These are phyloP conservation scores for Hyphopichia buzzinii DNA, from an alignment of 1,139 yeast species.

Conservation along the genomic window DNA sequence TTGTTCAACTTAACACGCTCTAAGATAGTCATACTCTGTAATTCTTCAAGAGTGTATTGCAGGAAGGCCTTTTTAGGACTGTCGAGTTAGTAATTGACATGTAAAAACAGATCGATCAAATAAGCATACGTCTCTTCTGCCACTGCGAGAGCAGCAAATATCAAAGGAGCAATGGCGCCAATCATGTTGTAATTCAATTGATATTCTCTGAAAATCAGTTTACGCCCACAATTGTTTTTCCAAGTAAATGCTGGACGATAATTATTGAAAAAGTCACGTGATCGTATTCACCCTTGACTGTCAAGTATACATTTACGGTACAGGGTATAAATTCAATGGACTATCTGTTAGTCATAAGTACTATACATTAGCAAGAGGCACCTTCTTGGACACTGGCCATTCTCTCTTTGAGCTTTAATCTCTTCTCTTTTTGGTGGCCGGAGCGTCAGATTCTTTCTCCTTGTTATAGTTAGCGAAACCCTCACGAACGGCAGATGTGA, in stretches of 20 bases:
- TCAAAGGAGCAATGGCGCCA: background rate
- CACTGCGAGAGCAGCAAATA: constrained; percentile 5
- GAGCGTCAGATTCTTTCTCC: constrained; percentile 13
- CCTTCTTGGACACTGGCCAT: too few species aligned
- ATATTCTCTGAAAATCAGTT: background rate
- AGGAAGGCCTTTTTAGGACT: constrained; percentile 21
- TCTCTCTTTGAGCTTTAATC: too few species aligned
- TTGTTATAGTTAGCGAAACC: constrained; percentile 33
- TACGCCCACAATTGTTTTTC: background rate
- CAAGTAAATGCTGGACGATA: background rate
- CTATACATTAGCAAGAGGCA: too few species aligned
- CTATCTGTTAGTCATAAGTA: too few species aligned
- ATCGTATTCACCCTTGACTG: too few species aligned
- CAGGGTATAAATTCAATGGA: too few species aligned
- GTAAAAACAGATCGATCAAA: background rate
- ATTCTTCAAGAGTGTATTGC: constrained; percentile 49
- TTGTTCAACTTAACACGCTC: constrained; percentile 56
- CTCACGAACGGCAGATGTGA: constrained; percentile 62
- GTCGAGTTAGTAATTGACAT: constrained; percentile 2
- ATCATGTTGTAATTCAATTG: background rate
- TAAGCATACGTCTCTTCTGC: constrained; percentile 9
- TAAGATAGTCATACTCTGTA: constrained; percentile 45
- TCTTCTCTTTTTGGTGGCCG: constrained; percentile 24
- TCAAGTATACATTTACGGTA: too few species aligned
- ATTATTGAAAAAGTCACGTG: background rate